Evolutionary conservation across 257 asterid genomes (phyloP).

Genomic region (Nicotiana otophora): DNA sequence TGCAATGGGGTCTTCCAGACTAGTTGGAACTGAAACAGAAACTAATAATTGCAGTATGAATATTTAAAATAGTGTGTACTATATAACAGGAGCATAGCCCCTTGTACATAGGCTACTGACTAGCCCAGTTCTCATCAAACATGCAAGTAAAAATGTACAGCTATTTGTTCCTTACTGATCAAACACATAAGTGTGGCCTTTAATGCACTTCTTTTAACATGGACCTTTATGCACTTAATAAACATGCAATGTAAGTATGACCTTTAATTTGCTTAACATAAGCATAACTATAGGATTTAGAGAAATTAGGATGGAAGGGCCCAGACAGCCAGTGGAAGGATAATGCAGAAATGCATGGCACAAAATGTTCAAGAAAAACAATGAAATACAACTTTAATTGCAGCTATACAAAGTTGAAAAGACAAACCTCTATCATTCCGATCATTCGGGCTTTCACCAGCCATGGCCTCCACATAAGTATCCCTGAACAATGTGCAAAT

Average conservation of each 20-base stretch:
- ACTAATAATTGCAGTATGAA: neutral
- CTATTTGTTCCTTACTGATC: neutral
- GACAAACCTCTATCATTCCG: constrained; percentile 90
- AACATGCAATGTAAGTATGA: neutral
- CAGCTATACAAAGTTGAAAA: constrained; percentile 9
- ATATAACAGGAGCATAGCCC: neutral
- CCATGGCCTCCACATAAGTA: constrained; percentile 72
- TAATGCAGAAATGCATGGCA: neutral
- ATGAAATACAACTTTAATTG: neutral
- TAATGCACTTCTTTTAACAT: neutral
- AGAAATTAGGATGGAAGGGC: neutral
- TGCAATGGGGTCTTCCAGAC: neutral
- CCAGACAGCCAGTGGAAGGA: neutral
- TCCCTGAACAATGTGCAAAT: constrained; percentile 39
- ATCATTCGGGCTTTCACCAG: constrained; percentile 91
- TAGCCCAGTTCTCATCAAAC: neutral
- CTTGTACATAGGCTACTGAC: neutral
- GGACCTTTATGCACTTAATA: neutral
- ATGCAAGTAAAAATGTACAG: neutral
- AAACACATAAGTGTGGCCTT: neutral
- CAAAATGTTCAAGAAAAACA: neutral
- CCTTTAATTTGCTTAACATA: neutral
- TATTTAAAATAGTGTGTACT: neutral
- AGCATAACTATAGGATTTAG: neutral
- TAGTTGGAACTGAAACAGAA: neutral